Evolutionary conservation across 345 rosid species (phyloP).

Genomic region (Psidium friedrichsthalianum): DNA sequence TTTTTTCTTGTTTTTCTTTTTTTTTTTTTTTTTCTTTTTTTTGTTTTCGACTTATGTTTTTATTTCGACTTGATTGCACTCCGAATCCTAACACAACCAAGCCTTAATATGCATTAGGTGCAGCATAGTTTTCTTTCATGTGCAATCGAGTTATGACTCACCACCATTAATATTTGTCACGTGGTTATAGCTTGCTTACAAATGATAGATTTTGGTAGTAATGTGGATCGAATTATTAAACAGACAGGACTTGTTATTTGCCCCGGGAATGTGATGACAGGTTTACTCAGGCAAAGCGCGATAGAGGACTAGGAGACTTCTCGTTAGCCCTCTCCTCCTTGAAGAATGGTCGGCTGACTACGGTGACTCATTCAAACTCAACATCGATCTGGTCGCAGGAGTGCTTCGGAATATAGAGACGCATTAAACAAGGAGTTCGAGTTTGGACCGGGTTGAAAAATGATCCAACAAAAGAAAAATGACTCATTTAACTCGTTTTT

Average conservation of each 20-base stretch:
- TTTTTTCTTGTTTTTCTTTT: too few species aligned
- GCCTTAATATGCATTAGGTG: background rate
- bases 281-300: background rate
- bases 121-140: background rate
- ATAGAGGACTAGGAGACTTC: background rate
- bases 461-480: too few species aligned
- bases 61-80: too few species aligned
- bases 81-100: background rate
- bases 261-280: background rate
- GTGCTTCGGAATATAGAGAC: too few species aligned
- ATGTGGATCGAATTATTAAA: background rate
- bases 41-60: too few species aligned
- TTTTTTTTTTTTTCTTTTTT: too few species aligned
- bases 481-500: too few species aligned
- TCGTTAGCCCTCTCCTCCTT: background rate
- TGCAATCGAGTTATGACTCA: background rate
- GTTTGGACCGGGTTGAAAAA: too few species aligned
- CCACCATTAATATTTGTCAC: background rate
- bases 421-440: too few species aligned
- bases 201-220: background rate
- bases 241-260: background rate
- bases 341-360: too few species aligned
- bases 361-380: too few species aligned
- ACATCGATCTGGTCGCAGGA: too few species aligned
- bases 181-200: background rate